Base-by-base conservation (phyloP, 2,329 filamentous ascomycete genomes). In the Penicillium sclerotiorum region DNA sequence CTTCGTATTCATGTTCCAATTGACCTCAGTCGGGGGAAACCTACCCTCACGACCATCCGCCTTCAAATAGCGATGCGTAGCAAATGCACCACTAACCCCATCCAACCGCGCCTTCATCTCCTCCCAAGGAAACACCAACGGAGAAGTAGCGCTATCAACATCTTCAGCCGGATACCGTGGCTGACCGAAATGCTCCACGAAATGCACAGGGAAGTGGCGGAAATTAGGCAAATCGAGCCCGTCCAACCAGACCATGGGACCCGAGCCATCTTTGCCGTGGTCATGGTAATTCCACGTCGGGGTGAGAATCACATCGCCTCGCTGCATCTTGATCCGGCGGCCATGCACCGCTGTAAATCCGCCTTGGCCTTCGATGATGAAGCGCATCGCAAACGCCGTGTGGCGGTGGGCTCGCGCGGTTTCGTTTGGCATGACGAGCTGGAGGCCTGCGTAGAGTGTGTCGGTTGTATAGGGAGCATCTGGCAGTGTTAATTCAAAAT, bases 201-300 rank as follows among this genome's bases (percentile, higher is more conserved):
- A 83, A 56, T 83, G 75, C 1, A 81, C 77, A 0, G 77, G 78
- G 2, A 77, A 75, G 52, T 77, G 76, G 1, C 69, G 66, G 58
- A 80, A 83, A 3, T 73, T 65, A 0, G 81, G 80, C 1, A 84
- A 60, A 63, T 84, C 78, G 1, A 84, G 62, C 4, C 75, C 78
- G 58, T 84, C 81, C 1, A 84, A 68, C 81, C 81, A 84, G 22
- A 84, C 77, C 62, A 83, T 77, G 0, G 80, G 79, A 1, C 71
- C 71, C 1, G 71, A 68, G 8, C 80, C 77, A 49, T 84, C 80
- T 40, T 83, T 83, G 3, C 81, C 81, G 49, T 84, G 81, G 51
- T 84, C 81, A 52, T 83, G 81, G 74, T 78, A 84, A 58, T 82
- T 77, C 81, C 81, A 84, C 0, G 73, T 77, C 0, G 80, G 81